These are phyloP conservation scores for Babesia bigemina DNA, from an alignment of 169 alveolate genomes.

Conservation along the genomic window DNA sequence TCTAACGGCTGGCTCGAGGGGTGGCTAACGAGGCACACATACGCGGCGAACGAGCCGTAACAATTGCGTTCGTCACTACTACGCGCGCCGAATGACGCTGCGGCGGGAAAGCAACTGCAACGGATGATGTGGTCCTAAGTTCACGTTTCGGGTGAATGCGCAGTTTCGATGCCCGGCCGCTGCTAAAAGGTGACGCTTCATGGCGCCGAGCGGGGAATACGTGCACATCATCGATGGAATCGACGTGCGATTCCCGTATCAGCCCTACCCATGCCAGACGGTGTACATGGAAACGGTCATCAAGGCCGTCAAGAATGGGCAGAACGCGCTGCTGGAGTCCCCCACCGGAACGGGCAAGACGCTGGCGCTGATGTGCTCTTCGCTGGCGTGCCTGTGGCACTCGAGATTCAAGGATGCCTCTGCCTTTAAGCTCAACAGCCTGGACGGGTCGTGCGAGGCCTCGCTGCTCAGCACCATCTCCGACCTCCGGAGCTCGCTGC, in stretches of 20 bases:
- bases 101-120: too few species aligned
- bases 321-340: conserved; percentile 92
- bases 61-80: too few species aligned
- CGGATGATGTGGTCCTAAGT: too few species aligned
- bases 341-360: conserved; percentile 99
- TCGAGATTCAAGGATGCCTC: conserved; percentile 71
- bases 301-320: conserved; percentile 73
- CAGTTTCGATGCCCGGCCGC: neutral
- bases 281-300: conserved; percentile 82
- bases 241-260: conserved; percentile 85
- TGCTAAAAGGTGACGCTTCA: neutral
- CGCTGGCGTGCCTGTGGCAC: conserved; percentile 80
- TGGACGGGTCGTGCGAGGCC: conserved; percentile 30
- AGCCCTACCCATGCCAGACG: conserved; percentile 83
- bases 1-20: too few species aligned
- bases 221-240: conserved; percentile 54
- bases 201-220: conserved; percentile 43
- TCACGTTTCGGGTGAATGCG: too few species aligned
- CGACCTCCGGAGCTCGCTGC: conserved; percentile 47
- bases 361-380: conserved; percentile 88
- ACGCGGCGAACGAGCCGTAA: too few species aligned
- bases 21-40: too few species aligned
- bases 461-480: conserved; percentile 29
- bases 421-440: conserved; percentile 31
- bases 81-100: too few species aligned